Evolutionary conservation across 2,329 filamentous ascomycete species (phyloP).

Genomic region (Colletotrichum sublineola): DNA sequence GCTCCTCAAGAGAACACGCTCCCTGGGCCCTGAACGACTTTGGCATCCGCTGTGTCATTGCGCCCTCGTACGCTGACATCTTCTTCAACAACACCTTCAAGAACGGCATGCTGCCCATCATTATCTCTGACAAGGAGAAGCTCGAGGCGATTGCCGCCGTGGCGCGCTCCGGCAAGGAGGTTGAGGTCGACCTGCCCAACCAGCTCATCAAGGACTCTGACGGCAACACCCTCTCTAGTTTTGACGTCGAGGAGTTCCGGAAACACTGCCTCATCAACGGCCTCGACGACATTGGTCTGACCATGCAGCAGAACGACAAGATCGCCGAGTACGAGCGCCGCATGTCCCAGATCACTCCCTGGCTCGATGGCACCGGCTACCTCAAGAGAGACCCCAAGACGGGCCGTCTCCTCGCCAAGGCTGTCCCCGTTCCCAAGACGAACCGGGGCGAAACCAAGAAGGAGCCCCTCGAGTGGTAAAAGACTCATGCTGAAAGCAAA

Average conservation of each 20-base stretch:
- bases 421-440: constrained; percentile 83
- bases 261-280: constrained; percentile 96
- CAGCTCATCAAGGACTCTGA: constrained; percentile 83
- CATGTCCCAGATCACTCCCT: constrained; percentile 83
- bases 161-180: constrained; percentile 82
- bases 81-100: constrained; percentile 99
- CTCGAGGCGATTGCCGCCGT: constrained; percentile 81
- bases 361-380: constrained; percentile 90
- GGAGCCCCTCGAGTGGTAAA: constrained; percentile 91
- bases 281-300: constrained; percentile 94
- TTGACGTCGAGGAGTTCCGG: constrained; percentile 92
- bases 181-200: constrained; percentile 90
- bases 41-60: constrained; percentile 93
- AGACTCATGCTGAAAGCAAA: neutral
- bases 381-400: constrained; percentile 71
- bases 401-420: constrained; percentile 69
- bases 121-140: constrained; percentile 75
- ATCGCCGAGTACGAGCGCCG: constrained; percentile 86
- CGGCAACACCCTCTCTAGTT: constrained; percentile 80
- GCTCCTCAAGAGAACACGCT: constrained; percentile 92
- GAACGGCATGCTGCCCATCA: constrained; percentile 96
- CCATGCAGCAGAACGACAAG: constrained; percentile 91
- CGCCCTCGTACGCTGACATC: constrained; percentile 88
- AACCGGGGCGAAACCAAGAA: constrained; percentile 87
- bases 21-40: constrained; percentile 98